Conservation (phyloP, 495 filamentous ascomycete species). For the Tuber aestivum region DNA sequence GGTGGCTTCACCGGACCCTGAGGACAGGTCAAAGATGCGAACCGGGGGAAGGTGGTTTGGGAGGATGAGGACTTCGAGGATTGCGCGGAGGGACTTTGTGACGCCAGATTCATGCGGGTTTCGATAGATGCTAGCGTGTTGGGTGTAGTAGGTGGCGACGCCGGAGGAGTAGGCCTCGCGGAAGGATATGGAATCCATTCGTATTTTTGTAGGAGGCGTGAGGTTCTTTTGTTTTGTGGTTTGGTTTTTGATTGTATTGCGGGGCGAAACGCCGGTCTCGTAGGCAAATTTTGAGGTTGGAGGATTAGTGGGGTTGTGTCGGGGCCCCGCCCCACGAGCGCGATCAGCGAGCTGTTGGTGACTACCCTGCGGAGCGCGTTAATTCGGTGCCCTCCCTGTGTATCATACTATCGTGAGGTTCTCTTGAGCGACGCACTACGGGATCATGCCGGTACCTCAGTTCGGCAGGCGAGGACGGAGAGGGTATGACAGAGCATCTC, state of each 20-base stretch:
- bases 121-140: slow-evolving; percentile 27
- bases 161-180: slow-evolving; percentile 36
- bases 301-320: not conserved
- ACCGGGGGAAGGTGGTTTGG: slow-evolving; percentile 6
- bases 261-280: not conserved
- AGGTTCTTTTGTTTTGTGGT: not conserved
- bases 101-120: slow-evolving; percentile 37
- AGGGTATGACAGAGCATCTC: not conserved
- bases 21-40: slow-evolving; percentile 29
- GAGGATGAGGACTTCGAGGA: slow-evolving; percentile 24
- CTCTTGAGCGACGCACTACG: too few species aligned
- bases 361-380: not conserved
- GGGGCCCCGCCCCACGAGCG: not conserved
- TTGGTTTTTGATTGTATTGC: not conserved
- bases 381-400: not conserved
- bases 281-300: not conserved
- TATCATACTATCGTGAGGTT: not conserved
- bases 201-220: not conserved
- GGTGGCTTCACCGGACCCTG: slow-evolving; percentile 34
- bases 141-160: slow-evolving; percentile 37
- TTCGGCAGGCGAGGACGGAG: not conserved
- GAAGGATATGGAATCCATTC: slow-evolving; percentile 40
- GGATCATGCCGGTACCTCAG: not conserved
- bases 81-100: slow-evolving; percentile 31
- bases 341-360: not conserved